Conservation (phyloP, 495 filamentous ascomycete species). For the Neurospora tetraspora region DNA sequence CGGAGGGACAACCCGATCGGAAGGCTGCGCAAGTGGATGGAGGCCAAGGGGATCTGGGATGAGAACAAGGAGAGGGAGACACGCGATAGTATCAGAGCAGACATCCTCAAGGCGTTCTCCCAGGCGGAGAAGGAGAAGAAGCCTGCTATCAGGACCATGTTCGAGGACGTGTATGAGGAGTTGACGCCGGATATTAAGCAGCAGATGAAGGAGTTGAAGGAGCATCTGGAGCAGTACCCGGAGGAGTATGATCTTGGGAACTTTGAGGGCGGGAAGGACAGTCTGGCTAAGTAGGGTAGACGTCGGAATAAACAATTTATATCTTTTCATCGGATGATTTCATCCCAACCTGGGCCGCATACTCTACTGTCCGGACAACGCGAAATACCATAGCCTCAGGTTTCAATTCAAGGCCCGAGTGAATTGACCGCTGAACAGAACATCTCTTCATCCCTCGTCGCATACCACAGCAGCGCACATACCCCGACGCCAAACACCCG, state of each 20-base stretch:
- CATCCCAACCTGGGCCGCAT: background rate
- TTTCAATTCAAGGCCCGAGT: background rate
- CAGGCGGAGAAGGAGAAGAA: conserved; percentile 87
- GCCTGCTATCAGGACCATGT: conserved; percentile 65
- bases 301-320: background rate
- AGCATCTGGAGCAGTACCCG: conserved; percentile 75
- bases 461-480: background rate
- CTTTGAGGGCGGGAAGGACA: conserved; percentile 68
- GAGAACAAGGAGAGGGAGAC: conserved; percentile 72
- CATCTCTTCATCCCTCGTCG: background rate
- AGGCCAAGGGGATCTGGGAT: conserved; percentile 70
- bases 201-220: conserved; percentile 72
- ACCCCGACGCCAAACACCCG: background rate
- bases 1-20: conserved; percentile 90
- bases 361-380: background rate
- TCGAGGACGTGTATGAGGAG: conserved; percentile 80
- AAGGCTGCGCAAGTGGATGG: conserved; percentile 83
- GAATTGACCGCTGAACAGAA: background rate
- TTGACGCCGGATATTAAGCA: conserved; percentile 68
- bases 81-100: conserved; percentile 54
- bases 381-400: background rate
- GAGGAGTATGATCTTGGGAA: conserved; percentile 80
- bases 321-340: background rate
- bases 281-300: conserved; percentile 25
- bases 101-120: conserved; percentile 73